Evolutionary conservation across 192 early-diverging fungal species (phyloP), one percentile per base, ranked within the genome.

Genomic region (Obelidium mucronatum): DNA sequence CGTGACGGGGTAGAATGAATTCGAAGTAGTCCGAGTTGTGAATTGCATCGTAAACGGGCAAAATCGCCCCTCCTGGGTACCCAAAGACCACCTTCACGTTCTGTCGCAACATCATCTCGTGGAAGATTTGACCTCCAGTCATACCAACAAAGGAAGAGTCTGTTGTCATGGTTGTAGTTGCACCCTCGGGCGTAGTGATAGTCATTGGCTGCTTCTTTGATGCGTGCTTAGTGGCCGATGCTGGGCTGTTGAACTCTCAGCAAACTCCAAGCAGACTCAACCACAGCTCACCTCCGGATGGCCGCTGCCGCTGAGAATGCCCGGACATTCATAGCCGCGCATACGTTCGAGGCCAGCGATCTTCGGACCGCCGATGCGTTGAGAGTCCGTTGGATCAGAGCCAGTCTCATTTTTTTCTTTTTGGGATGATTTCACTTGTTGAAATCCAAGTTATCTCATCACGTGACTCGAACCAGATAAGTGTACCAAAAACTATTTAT

Each of bases 11-110:
- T 51, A 99, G 88, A 72, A 99, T 87, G 84, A 98, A 99, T 76
- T 99, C 90, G 83, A 99, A 99, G 79, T 99, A 92, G 63, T 91
- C 89, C 55, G 92, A 94, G 79, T 98, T 91, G 86, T 99, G 90
- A 81, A 99, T 99, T 52, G 97, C 97, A 82, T 99, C 97, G 80
- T 96, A 98, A 6, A 99, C 96, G 6, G 97, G 97, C 76, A 99
- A 87, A 80, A 99, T 99, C 5, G 97, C 97, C 48, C 97, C 96
- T 67, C 96, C 97, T 28, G 97, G 97, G 80, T 99, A 99, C 19
- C 97, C 97, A 89, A 99, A 99, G 51, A 99, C 86, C 67, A 94
- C 92, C 79, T 96, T 92, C 37, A 99, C 97, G 61, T 87, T 89
- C 59, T 97, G 95, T 48, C 94, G 86, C 64, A 96, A 83, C 95